Base-by-base conservation (phyloP, 805 yeast species). In the Starmerella asiatica region DNA sequence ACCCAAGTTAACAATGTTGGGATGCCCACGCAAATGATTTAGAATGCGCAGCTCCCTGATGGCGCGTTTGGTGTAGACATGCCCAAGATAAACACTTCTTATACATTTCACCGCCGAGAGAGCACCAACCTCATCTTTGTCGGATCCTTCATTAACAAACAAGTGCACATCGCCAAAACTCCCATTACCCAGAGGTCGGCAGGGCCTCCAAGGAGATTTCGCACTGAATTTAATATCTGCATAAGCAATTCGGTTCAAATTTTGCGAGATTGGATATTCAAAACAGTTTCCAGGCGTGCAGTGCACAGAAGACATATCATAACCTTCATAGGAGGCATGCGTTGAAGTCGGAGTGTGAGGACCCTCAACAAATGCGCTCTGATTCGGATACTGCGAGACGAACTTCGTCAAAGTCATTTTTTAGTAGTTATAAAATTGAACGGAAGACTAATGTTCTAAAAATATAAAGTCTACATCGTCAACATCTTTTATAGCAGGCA, bases 11-110 rank as follows among this genome's bases (percentile, higher is more conserved):
- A 85, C 75, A 34, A 86, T 80, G 57, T 86, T 84, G 48, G 71
- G 75, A 59, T 85, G 95, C 11, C 96, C 96, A 45, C 75, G 74
- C 56, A 86, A 80, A 54, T 73, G 82, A 29, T 71, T 69, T 86
- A 86, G 76, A 40, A 86, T 64, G 53, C 76, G 75, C 47, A 86
- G 60, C 58, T 86, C 97, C 45, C 97, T 65, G 5, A 84, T 67
- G 0, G 95, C 94, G 45, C 96, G 64, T 48, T 76, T 76, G 51
- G 83, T 54, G 36, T 84, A 65, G 4, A 79, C 72, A 34, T 75
- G 81, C 48, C 72, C 72, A 31, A 65, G 64, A 52, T 81, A 79
- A 20, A 84, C 80, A 47, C 71, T 70, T 29, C 76, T 69, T 12
- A 86, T 80, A 54, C 82, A 82, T 57, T 86, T 86, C 38, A 86